Evolutionary conservation across 1,139 yeast genomes (phyloP), one percentile per base, ranked within the genome.

Genomic region (Diutina ranongensis): DNA sequence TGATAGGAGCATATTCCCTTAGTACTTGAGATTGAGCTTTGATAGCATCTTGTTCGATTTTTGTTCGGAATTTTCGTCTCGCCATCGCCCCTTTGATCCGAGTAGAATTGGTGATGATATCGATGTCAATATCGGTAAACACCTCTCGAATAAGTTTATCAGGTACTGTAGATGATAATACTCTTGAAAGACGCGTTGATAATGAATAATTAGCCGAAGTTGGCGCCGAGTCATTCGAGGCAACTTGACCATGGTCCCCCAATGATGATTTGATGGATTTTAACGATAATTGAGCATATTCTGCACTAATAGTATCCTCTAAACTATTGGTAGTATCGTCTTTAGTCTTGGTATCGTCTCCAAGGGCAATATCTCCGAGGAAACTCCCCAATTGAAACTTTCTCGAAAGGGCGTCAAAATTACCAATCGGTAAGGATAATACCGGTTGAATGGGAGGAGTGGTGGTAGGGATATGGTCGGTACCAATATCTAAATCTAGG

Each of bases 21-120:
- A 88, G 64, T 0, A 78, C 68, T 15, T 62, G 56, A 3, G 76
- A 65, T 53, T 85, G 86, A 47, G 76, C 76, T 51, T 73, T 76
- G 48, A 87, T 65, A 40, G 86, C 65, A 48, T 84, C 88, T n/a
- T 70, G 69, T 55, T 87, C 95, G 15, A 87, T 68, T 46, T 75
- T 77, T 42, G 87, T 78, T 46, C 87, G 69, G 48, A 87, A 64
- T 44, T 77, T 72, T 52, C 83, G 60, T 78, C 72, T 62, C 3
- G 78, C 63, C 35, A 78, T 65, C 2, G 78, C 69, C 0, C 87
- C 86, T n/a, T 68, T 54, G 27, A 76, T 20, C 16, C 20, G 35
- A 59, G 19, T 60, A 55, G 21, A 64, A 50, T n/a, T 50, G 49
- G 15, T 41, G 45, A 10, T 45, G 18, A 56, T 50, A 46, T 67